Evolutionary conservation across 345 rosid species (phyloP), one percentile per base, ranked within the genome.

Genomic region (Microcos paniculata): DNA sequence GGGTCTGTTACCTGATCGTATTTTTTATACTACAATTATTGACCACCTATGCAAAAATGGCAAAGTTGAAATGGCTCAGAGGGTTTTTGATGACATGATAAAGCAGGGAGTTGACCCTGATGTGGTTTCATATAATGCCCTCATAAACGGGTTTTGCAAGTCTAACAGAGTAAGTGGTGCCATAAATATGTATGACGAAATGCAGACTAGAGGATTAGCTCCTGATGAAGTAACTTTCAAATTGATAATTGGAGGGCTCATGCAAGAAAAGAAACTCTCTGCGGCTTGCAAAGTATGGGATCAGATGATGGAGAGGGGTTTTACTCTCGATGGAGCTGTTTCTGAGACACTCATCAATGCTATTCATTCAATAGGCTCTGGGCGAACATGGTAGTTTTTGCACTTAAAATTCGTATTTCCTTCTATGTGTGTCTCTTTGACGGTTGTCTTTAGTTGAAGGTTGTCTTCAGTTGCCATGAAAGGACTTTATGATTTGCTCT

Each of bases 301-400:
- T 88, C 87, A 88, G 84, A 96, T 96, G 99, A 96, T 96, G 99
- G 97, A 96, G 81, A 92, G 84, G 81, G 98, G 99, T 69, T 91
- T 90, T 79, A 91, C 97, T 42, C 98, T 96, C 76, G 97, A 96
- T 77, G 88, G 84, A 81, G 78, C 87, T 78, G 77, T 87, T 76
- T 91, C 98, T 33, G 97, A 87, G 65, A 82, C 80, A 28, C 91
- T 93, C 57, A 82, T 93, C 59, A 82, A 84, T 55, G 90, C 91
- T 57, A 82, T 82, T 48, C 82, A 78, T 73, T 83, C 83, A 69
- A 48, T 53, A 58, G 85, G 75, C 74, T 62, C 70, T 64, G 75
- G 76, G 67, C 74, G 48, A 67, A 83, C 64, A 10, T 80, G 80
- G 80, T 74, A 79, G 76, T 67, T 80, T 80, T 69, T 58, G 56